These are phyloP conservation scores for Suillus tomentosus DNA, from an alignment of 768 basidiomycete genomes.

Conservation along the genomic window DNA sequence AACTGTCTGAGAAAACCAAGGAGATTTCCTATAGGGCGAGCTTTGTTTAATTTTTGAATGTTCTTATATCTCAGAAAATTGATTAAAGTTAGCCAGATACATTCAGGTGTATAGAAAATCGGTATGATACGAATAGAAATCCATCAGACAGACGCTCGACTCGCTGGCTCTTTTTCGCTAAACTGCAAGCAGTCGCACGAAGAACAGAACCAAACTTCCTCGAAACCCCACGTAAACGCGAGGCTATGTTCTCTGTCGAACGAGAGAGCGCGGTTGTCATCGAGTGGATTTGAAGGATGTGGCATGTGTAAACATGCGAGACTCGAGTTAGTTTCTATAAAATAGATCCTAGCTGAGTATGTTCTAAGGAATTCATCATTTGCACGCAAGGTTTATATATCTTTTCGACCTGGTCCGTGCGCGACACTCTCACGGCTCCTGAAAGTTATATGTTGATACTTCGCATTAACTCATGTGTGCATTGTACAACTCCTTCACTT, in stretches of 20 bases:
- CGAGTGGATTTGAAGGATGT: conserved; percentile 42
- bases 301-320: conserved; percentile 48
- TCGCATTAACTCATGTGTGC: background rate
- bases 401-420: conserved; percentile 37
- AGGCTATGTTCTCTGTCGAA: conserved; percentile 42
- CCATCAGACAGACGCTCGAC: conserved; percentile 45
- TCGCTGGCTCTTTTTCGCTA: conserved; percentile 35
- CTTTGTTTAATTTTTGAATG: too few species aligned
- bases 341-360: conserved; percentile 45
- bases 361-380: conserved; percentile 37
- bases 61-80: too few species aligned
- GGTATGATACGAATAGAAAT: conserved; percentile 20
- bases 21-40: too few species aligned
- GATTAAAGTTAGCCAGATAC: too few species aligned
- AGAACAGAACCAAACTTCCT: conserved; percentile 38
- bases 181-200: conserved; percentile 26
- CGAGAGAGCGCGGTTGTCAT: conserved; percentile 40
- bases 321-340: conserved; percentile 46
- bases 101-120: too few species aligned
- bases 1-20: too few species aligned
- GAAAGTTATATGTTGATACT: background rate
- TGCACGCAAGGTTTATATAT: conserved; percentile 7
- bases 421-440: conserved; percentile 3
- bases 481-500: background rate
- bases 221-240: conserved; percentile 27